Conservation (phyloP, 805 yeast genomes). For the Hanseniaspora taiwanica region DNA sequence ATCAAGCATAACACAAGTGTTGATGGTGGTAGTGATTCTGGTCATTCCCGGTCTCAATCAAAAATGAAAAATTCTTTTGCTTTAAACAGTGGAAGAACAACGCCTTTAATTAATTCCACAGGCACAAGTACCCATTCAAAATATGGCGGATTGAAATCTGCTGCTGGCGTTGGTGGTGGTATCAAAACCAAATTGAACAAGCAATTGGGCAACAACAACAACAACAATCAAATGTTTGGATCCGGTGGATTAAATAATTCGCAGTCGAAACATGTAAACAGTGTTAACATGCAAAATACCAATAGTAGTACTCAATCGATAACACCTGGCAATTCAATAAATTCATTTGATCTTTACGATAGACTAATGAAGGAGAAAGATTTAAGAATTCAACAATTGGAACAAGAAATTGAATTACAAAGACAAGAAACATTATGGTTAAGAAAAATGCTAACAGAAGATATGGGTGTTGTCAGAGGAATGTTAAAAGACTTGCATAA, state of each 20-base stretch:
- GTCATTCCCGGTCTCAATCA: conserved; percentile 2
- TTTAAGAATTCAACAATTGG: conserved; percentile 18
- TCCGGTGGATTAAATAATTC: no score
- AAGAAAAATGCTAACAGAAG: conserved; percentile 24
- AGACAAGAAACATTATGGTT: conserved; percentile 24
- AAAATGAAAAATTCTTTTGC: no score
- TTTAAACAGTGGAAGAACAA: no score
- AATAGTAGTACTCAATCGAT: background rate
- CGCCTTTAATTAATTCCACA: no score
- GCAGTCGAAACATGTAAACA: background rate
- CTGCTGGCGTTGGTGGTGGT: background rate
- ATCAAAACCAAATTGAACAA: conserved; percentile 1
- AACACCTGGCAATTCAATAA: conserved; percentile 3
- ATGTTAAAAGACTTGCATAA: conserved; percentile 12
- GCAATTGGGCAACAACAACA: conserved; percentile 3
- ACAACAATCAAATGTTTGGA: no score
- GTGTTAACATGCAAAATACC: background rate
- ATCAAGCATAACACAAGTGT: background rate
- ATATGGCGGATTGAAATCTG: background rate
- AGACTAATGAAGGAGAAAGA: conserved; percentile 19
- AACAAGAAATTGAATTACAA: conserved; percentile 20
- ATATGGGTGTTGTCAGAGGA: conserved; percentile 24
- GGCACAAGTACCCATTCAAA: background rate
- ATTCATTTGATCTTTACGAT: conserved; percentile 13
- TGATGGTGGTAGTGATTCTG: conserved; percentile 1